Evolutionary conservation across 1,139 yeast species (phyloP).

Genomic region (Yamadazyma buinensis): DNA sequence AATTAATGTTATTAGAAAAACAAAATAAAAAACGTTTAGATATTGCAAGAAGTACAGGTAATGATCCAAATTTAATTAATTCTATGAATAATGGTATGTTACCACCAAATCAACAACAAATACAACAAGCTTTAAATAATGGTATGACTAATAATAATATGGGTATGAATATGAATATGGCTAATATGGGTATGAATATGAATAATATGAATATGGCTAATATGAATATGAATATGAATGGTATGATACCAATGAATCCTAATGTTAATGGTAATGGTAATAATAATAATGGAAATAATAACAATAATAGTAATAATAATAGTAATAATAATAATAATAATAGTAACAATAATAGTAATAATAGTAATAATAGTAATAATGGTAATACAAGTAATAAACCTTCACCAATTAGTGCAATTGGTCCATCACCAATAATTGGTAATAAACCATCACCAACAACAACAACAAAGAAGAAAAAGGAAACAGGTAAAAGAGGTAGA

Average conservation of each 20-base stretch:
- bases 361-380: background rate
- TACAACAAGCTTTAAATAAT: slow-evolving; percentile 12
- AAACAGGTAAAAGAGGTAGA: slow-evolving; percentile 30
- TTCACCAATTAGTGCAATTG: slow-evolving; percentile 28
- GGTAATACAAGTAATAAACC: slow-evolving; percentile 10
- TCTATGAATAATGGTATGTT: slow-evolving; percentile 21
- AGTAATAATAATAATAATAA: slow-evolving; percentile 1
- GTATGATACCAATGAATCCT: background rate
- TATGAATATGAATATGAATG: background rate
- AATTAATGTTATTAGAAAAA: slow-evolving; percentile 64
- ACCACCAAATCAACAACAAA: slow-evolving; percentile 19
- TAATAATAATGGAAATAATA: background rate
- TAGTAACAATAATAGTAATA: background rate
- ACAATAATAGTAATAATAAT: background rate
- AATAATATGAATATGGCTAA: background rate
- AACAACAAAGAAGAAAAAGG: slow-evolving; percentile 27
- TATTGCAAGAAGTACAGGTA: slow-evolving; percentile 39
- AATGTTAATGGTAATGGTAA: background rate
- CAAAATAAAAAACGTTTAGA: slow-evolving; percentile 65
- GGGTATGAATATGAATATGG: slow-evolving; percentile 1
- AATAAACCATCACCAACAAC: slow-evolving; percentile 38
- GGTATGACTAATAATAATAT: slow-evolving; percentile 5
- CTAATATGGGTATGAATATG: slow-evolving; percentile 3
- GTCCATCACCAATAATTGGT: slow-evolving; percentile 30
- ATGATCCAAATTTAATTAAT: slow-evolving; percentile 17